Base-by-base conservation (phyloP, 2,329 filamentous ascomycete genomes). In the Claviceps maximensis region DNA sequence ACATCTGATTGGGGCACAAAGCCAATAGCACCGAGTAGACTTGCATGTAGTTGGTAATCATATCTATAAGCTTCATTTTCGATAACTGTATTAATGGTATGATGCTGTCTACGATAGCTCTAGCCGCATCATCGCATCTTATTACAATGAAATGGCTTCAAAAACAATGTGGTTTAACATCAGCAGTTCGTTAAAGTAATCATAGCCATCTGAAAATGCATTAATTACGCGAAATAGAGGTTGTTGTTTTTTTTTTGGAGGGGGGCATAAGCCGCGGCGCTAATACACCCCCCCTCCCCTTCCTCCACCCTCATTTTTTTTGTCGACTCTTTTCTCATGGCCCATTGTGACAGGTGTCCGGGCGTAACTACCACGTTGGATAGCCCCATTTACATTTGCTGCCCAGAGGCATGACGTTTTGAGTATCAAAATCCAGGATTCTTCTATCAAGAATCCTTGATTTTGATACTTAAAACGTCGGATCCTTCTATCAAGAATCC, bases 391-490 rank as follows among this genome's bases (percentile, higher is more conserved):
- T 21, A 41, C n/a, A 7, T n/a, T 21, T 41, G 17, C n/a, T 41
- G 25, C 41, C 6, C 41, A 13, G 23, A 44, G 21, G 10, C 41
- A 5, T 25, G 15, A 15, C 41, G 10, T 23, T 42, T 42, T 10
- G 9, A 42, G n/a, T 6, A 21, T 3, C n/a, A 9, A 41, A 15
- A 21, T 41, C 7, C 17, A n/a, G n/a, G n/a, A n/a, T 23, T 13
- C 15, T 10, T 10, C 61, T 58, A 2, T 49, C 36, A 47, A 17
- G 52, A 52, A 17, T 58, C 62, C 51, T 59, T 63, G n/a, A n/a
- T n/a, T n/a, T n/a, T n/a, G n/a, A n/a, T n/a, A n/a, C n/a, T n/a
- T n/a, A n/a, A n/a, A n/a, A n/a, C n/a, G n/a, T n/a, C n/a, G n/a
- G n/a, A n/a, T 23, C 21, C 15, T 10, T 10, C 61, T 58, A 2